Percentiles rank a stretch among this genome's conserved stretches.
phyloP scores from a whole-genome alignment of 305 asterid genomes.

The Nicotiana rustica region DNA sequence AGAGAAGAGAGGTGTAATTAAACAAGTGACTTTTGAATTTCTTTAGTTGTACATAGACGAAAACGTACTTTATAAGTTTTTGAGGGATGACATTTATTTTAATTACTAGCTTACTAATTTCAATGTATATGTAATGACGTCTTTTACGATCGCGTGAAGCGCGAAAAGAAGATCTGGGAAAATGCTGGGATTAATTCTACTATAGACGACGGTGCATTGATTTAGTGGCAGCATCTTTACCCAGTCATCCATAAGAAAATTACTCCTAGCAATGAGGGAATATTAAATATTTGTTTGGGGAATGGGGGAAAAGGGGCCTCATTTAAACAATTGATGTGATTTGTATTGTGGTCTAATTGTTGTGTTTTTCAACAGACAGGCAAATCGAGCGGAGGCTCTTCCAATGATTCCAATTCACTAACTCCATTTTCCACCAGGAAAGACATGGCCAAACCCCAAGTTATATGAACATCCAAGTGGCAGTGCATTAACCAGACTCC shows the following conservation, averaged over 20 bases:
- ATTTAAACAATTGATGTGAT: neutral
- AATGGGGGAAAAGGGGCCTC: neutral
- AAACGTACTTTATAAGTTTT: no score
- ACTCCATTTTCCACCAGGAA: constrained; percentile 77
- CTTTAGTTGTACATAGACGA: no score
- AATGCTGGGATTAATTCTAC: neutral
- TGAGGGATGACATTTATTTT: no score
- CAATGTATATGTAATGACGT: no score
- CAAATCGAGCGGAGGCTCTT: constrained; percentile 68
- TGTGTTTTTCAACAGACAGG: constrained; percentile 56
- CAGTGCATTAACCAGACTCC: constrained; percentile 90
- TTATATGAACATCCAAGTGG: constrained; percentile 83
- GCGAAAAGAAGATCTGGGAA: neutral
- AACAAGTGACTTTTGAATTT: no score
- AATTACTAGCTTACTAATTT: no score
- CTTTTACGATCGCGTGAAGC: no score
- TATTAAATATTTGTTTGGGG: neutral
- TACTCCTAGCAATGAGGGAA: no score
- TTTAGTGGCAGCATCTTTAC: no score
- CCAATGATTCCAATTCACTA: constrained; percentile 58
- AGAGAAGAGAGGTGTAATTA: no score
- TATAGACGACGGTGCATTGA: no score
- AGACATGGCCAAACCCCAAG: constrained; percentile 85
- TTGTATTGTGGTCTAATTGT: neutral
- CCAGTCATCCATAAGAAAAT: no score